Percentiles rank a stretch among this genome's conserved stretches.
Evolutionary conservation across 345 rosid species (phyloP).

Genomic region (Salix udensis): DNA sequence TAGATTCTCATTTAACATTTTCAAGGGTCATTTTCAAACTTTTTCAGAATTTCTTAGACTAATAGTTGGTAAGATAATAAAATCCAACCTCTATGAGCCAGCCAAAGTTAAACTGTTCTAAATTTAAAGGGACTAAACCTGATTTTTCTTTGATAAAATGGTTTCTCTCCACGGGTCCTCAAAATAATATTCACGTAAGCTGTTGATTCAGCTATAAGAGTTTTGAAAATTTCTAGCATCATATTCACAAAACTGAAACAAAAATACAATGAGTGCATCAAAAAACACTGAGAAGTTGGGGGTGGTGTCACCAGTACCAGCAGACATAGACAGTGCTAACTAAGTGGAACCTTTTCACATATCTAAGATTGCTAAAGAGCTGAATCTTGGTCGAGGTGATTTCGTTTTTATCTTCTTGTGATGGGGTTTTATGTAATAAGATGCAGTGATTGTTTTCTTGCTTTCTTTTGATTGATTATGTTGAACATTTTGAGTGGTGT

Average conservation of each 20-base stretch:
- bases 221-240: background rate
- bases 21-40: too few relatives aligned
- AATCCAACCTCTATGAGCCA: background rate
- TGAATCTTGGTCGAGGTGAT: slow-evolving; percentile 72
- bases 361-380: slow-evolving; percentile 74
- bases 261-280: slow-evolving; percentile 43
- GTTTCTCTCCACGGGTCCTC: background rate
- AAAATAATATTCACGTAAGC: background rate
- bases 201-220: background rate
- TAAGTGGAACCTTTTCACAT: slow-evolving; percentile 82
- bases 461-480: too few relatives aligned
- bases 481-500: too few relatives aligned
- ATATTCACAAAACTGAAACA: background rate
- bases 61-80: background rate
- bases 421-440: background rate
- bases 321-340: slow-evolving; percentile 92
- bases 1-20: background rate
- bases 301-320: slow-evolving; percentile 86
- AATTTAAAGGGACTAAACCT: background rate
- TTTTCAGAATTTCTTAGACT: background rate
- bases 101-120: background rate
- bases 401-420: background rate
- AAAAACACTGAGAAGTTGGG: slow-evolving; percentile 54
- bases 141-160: background rate
- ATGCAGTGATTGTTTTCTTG: background rate